Conservation (phyloP, 768 basidiomycete genomes). For the Phaeotremella skinneri region DNA sequence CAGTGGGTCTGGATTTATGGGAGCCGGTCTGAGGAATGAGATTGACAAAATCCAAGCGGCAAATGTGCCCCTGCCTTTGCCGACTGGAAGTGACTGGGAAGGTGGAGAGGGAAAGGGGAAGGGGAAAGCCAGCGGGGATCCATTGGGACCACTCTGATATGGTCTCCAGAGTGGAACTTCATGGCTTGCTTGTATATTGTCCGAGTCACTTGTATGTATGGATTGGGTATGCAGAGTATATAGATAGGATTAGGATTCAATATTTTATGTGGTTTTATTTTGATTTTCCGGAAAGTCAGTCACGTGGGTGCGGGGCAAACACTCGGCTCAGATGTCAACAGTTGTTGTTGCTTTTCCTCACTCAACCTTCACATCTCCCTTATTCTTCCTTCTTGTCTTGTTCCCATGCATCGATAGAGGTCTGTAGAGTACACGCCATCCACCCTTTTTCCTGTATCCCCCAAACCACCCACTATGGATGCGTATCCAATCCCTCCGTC, state of each 20-base stretch:
- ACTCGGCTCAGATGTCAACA: slow-evolving; percentile 8
- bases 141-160: slow-evolving; percentile 20
- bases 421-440: background rate
- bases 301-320: background rate
- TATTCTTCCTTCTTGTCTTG: slow-evolving; percentile 4
- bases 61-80: slow-evolving; percentile 40
- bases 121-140: slow-evolving; percentile 14
- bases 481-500: slow-evolving; percentile 38
- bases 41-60: slow-evolving; percentile 44
- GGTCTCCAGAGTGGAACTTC: background rate
- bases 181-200: slow-evolving; percentile 6
- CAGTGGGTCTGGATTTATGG: slow-evolving; percentile 12
- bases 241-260: too few relatives aligned
- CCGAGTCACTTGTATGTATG: background rate
- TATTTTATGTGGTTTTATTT: background rate
- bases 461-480: slow-evolving; percentile 21
- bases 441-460: background rate
- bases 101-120: slow-evolving; percentile 22
- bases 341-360: slow-evolving; percentile 2
- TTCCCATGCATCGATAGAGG: background rate
- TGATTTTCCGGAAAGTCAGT: slow-evolving; percentile 3
- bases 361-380: slow-evolving; percentile 4
- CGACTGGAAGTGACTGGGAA: slow-evolving; percentile 19
- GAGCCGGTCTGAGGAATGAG: slow-evolving; percentile 29
- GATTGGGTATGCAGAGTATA: background rate